Evolutionary conservation across 257 asterid species (phyloP), one percentile per base, ranked within the genome.

Genomic region (Solanum pennellii): DNA sequence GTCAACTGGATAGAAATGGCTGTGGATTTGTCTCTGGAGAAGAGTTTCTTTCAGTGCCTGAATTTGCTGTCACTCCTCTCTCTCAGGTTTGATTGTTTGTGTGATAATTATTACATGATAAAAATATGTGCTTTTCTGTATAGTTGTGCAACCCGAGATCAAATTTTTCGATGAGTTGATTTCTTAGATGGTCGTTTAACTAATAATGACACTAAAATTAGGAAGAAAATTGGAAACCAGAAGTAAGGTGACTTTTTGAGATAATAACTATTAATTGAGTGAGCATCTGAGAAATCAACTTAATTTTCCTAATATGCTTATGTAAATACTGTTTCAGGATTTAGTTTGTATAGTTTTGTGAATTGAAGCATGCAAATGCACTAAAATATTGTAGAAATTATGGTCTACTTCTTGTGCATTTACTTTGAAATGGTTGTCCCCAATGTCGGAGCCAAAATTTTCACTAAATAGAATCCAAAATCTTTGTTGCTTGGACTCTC

Each of bases 11-110:
- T 91, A 91, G 98, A 86, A 94, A 93, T 89, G 93, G 98, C 37
- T 95, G 95, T 90, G 99, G 99, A 65, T 96, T 96, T 92, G 92
- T 96, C 47, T 96, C 98, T 76, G 94, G 97, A 44, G 98, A 96
- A 85, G 99, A 96, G 89, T 94, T 95, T 88, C 89, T 96, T 44
- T 96, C 99, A 11, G 98, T 96, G 14, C 98, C 98, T 11, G 98
- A 96, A 87, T 94, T 95, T 91, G 96, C 99, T 35, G 88, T 93
- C 94, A 96, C 94, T 87, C 98, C 99, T 35, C 96, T 96, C 71
- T 94, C 95, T 87, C 96, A 94, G 94, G 99, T 93, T 59, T 29
- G 56, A 44, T 85, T 88, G 35, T 62, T 56, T 41, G 14, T 85
- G n/a, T 29, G 29, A 35, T 3, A 29, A 16, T 13, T 35, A 9